phyloP scores from a whole-genome alignment of 2,329 filamentous ascomycete genomes.

The Monosporascus sp. region DNA sequence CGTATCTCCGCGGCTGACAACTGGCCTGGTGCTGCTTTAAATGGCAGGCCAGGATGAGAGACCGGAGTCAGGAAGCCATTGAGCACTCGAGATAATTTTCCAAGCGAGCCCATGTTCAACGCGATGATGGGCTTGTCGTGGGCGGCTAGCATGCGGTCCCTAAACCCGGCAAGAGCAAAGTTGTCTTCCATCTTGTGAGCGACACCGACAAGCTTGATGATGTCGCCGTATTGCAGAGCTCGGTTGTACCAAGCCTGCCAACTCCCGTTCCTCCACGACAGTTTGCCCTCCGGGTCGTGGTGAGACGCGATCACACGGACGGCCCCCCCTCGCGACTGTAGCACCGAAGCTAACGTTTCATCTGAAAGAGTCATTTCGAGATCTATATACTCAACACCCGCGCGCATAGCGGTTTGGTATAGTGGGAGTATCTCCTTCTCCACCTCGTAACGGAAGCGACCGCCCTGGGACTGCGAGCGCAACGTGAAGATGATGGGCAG shows the following conservation, averaged over 20 bases:
- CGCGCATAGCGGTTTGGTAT: slow-evolving; percentile 71
- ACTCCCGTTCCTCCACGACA: slow-evolving; percentile 89
- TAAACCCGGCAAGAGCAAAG: slow-evolving; percentile 77
- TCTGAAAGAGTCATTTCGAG: slow-evolving; percentile 84
- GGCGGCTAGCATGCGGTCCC: slow-evolving; percentile 63
- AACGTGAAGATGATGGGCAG: slow-evolving; percentile 91
- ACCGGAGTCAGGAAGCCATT: slow-evolving; percentile 95
- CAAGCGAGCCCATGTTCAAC: slow-evolving; percentile 87
- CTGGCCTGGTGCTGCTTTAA: slow-evolving; percentile 91
- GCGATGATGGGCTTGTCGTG: slow-evolving; percentile 84
- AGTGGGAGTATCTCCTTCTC: slow-evolving; percentile 66
- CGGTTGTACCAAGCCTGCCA: slow-evolving; percentile 90
- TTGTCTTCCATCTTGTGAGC: slow-evolving; percentile 78
- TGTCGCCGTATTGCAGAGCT: slow-evolving; percentile 81
- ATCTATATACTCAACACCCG: slow-evolving; percentile 89
- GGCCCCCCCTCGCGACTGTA: slow-evolving; percentile 58
- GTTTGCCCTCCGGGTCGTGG: slow-evolving; percentile 72
- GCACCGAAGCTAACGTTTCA: slow-evolving; percentile 64
- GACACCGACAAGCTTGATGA: slow-evolving; percentile 89
- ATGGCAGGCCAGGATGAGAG: slow-evolving; percentile 80
- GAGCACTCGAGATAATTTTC: slow-evolving; percentile 83
- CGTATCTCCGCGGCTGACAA: slow-evolving; percentile 87
- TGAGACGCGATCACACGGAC: slow-evolving; percentile 92
- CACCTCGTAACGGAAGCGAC: slow-evolving; percentile 75
- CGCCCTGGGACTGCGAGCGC: slow-evolving; percentile 79